Evolutionary conservation across 108 stramenopile species (phyloP), one percentile per base, ranked within the genome.

Genomic region (Fragilariopsis cylindrus): DNA sequence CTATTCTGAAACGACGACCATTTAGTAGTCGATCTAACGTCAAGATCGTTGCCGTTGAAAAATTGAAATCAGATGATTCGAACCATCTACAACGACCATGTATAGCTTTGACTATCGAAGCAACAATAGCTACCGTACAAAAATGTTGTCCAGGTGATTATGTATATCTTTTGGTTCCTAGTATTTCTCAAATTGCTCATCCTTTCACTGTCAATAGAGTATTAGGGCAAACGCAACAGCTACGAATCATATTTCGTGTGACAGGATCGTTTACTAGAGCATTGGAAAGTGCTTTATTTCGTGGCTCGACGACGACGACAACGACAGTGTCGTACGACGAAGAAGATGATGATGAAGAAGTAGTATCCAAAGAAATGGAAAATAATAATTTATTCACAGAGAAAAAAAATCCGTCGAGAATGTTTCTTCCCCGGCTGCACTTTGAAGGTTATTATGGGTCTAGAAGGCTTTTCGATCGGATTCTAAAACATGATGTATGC

Each of bases 141-240:
- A 54, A 56, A 30, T 81, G 47, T 48, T 70, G 69, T n/a, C 70
- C 84, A 5, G 85, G 85, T 40, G 54, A 68, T 21, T 82, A 80
- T 62, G 58, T 74, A 7, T 48, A 73, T 1, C 18, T 86, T 3
- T 57, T 40, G 18, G 65, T 60, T 48, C 82, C 85, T 3, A 49
- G 71, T 13, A 71, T 83, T 71, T 77, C 82, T 16, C 48, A 48
- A 16, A 52, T 74, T 54, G 48, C 76, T 4, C 85, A 86, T 60
- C 85, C 85, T 4, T 86, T 86, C 70, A 83, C 82, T 57, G 70
- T 86, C 46, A 81, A 75, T 62, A 60, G 47, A 15, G 84, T 85
- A 48, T 69, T 69, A 2, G 62, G 49, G 2, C 12, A 67, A 52
- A 30, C 69, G 5, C 44, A 76, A 11, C 72, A 71, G 41, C 47